Conservation (phyloP, 106 monocot genomes). For the Dendrobium nobile region DNA sequence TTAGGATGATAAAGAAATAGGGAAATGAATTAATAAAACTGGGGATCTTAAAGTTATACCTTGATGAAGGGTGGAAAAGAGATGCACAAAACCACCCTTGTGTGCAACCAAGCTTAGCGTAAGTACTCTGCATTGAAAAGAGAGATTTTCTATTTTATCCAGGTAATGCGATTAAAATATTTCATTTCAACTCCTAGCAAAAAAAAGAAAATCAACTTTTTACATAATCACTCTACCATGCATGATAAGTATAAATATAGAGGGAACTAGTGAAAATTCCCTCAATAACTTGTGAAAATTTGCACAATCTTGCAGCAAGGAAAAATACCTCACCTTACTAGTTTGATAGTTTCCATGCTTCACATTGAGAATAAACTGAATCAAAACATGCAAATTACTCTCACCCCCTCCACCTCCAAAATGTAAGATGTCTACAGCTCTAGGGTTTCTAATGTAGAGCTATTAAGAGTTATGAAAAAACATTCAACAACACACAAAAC, state of each 20-base stretch:
- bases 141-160: background rate
- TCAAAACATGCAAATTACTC: background rate
- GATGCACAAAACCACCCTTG: constrained; percentile 83
- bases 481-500: background rate
- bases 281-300: background rate
- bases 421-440: background rate
- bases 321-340: background rate
- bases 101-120: constrained; percentile 73
- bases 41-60: constrained; percentile 27
- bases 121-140: constrained; percentile 48
- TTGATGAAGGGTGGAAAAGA: constrained; percentile 63
- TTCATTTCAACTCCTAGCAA: background rate
- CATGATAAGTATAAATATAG: background rate
- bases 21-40: background rate
- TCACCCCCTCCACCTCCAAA: background rate
- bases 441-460: background rate
- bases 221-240: background rate
- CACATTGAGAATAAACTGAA: background rate
- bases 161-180: background rate
- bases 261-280: background rate
- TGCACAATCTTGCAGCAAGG: background rate
- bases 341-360: background rate
- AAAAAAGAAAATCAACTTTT: background rate
- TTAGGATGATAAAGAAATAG: background rate
- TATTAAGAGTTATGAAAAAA: background rate